Evolutionary conservation across 2,329 filamentous ascomycete species (phyloP).

Genomic region (Ophiognomonia clavigignenti-juglandacearum): DNA sequence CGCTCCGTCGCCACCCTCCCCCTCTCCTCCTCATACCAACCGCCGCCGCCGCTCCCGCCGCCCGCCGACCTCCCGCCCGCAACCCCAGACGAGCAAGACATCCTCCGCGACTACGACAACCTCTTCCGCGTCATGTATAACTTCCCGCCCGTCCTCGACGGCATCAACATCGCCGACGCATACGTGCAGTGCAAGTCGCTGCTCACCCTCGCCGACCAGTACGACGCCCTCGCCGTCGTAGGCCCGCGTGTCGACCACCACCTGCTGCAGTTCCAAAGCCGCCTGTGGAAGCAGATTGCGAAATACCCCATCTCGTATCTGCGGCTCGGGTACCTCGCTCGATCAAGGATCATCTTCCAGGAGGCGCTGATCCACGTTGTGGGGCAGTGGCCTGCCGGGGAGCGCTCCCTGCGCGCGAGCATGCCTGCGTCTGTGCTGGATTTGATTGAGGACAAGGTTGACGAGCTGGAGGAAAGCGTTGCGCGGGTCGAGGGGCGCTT

Average conservation of each 20-base stretch:
- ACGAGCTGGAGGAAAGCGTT: slow-evolving; percentile 82
- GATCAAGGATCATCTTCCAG: slow-evolving; percentile 77
- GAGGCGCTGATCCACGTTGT: slow-evolving; percentile 92
- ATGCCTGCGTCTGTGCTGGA: slow-evolving; percentile 76
- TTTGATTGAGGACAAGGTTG: slow-evolving; percentile 90
- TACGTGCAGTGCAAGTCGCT: slow-evolving; percentile 93
- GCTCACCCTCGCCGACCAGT: slow-evolving; percentile 85
- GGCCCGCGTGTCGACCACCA: slow-evolving; percentile 91
- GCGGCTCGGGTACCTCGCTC: slow-evolving; percentile 80
- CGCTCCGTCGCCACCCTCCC: slow-evolving; percentile 80
- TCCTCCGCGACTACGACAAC: slow-evolving; percentile 90
- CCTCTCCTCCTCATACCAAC: slow-evolving; percentile 37
- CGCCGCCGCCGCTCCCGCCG: slow-evolving; percentile 27
- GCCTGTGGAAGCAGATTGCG: slow-evolving; percentile 92
- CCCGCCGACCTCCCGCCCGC: slow-evolving; percentile 31
- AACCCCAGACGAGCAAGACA: slow-evolving; percentile 63
- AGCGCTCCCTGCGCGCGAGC: slow-evolving; percentile 68
- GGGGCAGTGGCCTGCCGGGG: slow-evolving; percentile 83
- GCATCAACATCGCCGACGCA: slow-evolving; percentile 83
- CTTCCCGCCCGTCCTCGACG: slow-evolving; percentile 75
- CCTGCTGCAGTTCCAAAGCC: slow-evolving; percentile 82
- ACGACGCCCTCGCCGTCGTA: slow-evolving; percentile 83
- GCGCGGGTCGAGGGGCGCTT: slow-evolving; percentile 74
- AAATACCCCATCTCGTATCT: slow-evolving; percentile 94
- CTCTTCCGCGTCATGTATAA: slow-evolving; percentile 96